These are phyloP conservation scores for Kalanchoe fedtschenkoi DNA, from an alignment of 164 flowering plant species.

Conservation along the genomic window DNA sequence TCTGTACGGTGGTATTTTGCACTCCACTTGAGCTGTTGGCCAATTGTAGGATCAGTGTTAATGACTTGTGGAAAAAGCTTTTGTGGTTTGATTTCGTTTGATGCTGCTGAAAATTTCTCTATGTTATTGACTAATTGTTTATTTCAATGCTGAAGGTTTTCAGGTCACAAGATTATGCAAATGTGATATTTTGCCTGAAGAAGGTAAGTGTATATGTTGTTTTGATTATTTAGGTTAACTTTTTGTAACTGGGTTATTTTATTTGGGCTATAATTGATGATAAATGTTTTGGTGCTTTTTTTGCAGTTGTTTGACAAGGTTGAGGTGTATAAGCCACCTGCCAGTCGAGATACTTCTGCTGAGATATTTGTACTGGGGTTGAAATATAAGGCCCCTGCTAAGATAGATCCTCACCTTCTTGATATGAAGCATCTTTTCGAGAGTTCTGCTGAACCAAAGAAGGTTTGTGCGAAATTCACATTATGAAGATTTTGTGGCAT, in stretches of 20 bases:
- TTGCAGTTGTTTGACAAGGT: constrained; percentile 93
- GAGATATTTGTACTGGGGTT: constrained; percentile 70
- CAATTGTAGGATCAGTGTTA: too few relatives aligned
- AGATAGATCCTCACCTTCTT: constrained; percentile 90
- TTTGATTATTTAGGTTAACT: neutral
- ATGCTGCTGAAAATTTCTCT: neutral
- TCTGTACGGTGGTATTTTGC: too few relatives aligned
- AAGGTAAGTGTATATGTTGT: constrained; percentile 32
- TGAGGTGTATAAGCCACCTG: constrained; percentile 76
- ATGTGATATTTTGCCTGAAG: constrained; percentile 71
- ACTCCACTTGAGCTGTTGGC: too few relatives aligned
- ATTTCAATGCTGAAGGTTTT: constrained; percentile 41
- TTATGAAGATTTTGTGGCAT: neutral
- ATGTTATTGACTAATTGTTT: neutral
- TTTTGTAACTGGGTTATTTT: too few relatives aligned
- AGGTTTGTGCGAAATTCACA: constrained; percentile 30
- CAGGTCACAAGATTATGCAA: constrained; percentile 89
- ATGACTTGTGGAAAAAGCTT: too few relatives aligned
- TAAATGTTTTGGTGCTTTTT: too few relatives aligned
- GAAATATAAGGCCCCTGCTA: constrained; percentile 86
- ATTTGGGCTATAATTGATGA: too few relatives aligned
- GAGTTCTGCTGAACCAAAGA: constrained; percentile 48
- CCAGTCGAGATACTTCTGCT: constrained; percentile 85
- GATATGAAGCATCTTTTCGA: constrained; percentile 75
- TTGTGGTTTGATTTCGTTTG: too few relatives aligned